These are phyloP conservation scores for Beauveria rudraprayagi DNA, from an alignment of 2,329 filamentous ascomycete genomes.

Conservation along the genomic window DNA sequence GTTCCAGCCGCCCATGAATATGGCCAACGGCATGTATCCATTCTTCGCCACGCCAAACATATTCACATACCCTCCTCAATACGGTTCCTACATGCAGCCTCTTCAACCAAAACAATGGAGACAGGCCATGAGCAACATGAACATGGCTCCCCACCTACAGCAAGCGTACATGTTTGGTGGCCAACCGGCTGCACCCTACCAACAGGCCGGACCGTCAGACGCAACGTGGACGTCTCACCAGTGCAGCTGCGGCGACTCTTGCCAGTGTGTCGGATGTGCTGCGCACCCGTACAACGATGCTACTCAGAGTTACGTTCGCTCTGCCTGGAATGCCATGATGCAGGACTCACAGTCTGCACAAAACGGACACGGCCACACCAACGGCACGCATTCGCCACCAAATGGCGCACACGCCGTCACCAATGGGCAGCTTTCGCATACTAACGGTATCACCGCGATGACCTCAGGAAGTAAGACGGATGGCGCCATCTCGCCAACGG, in stretches of 20 bases:
- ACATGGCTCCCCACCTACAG: slow-evolving; percentile 27
- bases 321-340: slow-evolving; percentile 35
- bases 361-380: not conserved
- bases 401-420: slow-evolving; percentile 14
- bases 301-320: slow-evolving; percentile 45
- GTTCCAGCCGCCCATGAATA: slow-evolving; percentile 27
- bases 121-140: slow-evolving; percentile 35
- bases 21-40: slow-evolving; percentile 31
- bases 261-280: slow-evolving; percentile 60
- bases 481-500: slow-evolving; percentile 28
- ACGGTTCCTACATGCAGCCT: slow-evolving; percentile 47
- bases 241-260: slow-evolving; percentile 58
- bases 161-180: slow-evolving; percentile 19
- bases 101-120: slow-evolving; percentile 47
- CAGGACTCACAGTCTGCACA: slow-evolving; percentile 21
- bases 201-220: slow-evolving; percentile 15
- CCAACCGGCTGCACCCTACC: slow-evolving; percentile 18
- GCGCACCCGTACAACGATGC: slow-evolving; percentile 61
- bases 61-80: slow-evolving; percentile 46
- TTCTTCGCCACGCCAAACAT: slow-evolving; percentile 37
- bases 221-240: slow-evolving; percentile 28
- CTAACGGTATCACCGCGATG: slow-evolving; percentile 6
- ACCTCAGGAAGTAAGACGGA: slow-evolving; percentile 17
- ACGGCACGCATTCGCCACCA: slow-evolving; percentile 5
- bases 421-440: slow-evolving; percentile 12